These are phyloP conservation scores for Chlorella ohadii DNA, from an alignment of 139 green algal genomes.

Conservation along the genomic window DNA sequence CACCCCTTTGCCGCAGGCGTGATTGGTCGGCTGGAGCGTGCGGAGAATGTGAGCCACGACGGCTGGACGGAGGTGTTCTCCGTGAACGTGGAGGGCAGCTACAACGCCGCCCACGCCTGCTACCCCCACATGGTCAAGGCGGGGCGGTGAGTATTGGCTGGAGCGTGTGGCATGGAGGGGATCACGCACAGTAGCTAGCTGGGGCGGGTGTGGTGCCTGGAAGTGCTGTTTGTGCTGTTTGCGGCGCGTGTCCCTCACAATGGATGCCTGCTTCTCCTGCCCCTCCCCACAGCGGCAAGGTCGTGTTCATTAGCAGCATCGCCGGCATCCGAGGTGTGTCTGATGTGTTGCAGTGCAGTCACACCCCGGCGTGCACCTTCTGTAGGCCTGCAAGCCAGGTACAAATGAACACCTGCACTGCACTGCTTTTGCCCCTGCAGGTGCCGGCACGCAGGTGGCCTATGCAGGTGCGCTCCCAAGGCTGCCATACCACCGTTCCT, in stretches of 20 bases:
- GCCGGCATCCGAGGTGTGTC: neutral
- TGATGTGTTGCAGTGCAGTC: too few species aligned
- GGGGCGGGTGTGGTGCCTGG: too few species aligned
- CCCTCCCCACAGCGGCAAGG: neutral
- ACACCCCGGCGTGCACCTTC: too few species aligned
- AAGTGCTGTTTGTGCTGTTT: too few species aligned
- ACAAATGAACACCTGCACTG: neutral
- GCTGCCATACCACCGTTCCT: too few species aligned
- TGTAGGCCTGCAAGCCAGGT: neutral
- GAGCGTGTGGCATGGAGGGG: too few species aligned
- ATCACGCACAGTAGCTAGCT: too few species aligned
- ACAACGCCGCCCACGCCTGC: slow-evolving; percentile 2
- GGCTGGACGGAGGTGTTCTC: slow-evolving; percentile 12
- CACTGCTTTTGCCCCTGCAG: neutral
- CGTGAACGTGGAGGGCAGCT: slow-evolving; percentile 1
- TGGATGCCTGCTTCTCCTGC: neutral
- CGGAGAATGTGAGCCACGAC: slow-evolving; percentile 1
- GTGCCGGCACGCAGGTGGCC: slow-evolving; percentile 8
- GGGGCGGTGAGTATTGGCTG: neutral
- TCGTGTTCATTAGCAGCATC: neutral
- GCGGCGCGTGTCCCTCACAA: neutral
- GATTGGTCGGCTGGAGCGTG: slow-evolving; percentile 9
- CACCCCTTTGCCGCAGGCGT: neutral
- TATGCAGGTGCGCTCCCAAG: neutral
- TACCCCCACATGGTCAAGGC: slow-evolving; percentile 1